A percentile compares a stretch with the other conserved stretches of the same genome.
phyloP scores from a whole-genome alignment of 208 protist species.

The Trypanosoma caninum region DNA sequence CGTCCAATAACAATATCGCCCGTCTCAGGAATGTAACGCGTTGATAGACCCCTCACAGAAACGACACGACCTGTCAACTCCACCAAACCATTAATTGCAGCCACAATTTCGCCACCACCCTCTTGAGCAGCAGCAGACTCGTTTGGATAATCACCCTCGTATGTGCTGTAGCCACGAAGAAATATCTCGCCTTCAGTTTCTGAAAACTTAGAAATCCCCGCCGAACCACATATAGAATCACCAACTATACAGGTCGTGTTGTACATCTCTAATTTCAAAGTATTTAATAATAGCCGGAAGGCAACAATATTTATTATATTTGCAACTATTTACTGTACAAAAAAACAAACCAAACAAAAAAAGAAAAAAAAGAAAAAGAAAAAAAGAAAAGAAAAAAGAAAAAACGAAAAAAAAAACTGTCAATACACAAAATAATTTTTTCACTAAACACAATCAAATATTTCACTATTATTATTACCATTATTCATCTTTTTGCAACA shows the following conservation, averaged over 20 bases:
- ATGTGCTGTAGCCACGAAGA: conserved; percentile 80
- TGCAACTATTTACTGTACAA: no score
- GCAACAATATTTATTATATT: neutral
- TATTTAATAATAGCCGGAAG: no score
- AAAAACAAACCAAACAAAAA: conserved; percentile 16
- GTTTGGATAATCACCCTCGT: conserved; percentile 49
- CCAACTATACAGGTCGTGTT: conserved; percentile 55
- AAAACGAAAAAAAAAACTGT: conserved; percentile 9
- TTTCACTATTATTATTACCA: no score
- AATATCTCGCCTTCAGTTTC: conserved; percentile 46
- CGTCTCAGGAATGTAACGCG: conserved; percentile 93
- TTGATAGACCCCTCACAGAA: conserved; percentile 65
- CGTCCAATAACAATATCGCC: conserved; percentile 97
- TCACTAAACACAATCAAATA: conserved; percentile 2
- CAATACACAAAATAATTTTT: conserved; percentile 8
- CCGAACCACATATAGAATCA: conserved; percentile 76
- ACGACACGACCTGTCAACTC: conserved; percentile 85
- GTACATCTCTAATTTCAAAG: conserved; percentile 18
- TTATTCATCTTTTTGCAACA: no score
- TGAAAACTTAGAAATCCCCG: conserved; percentile 28
- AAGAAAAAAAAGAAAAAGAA: conserved; percentile 8
- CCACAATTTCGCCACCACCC: conserved; percentile 77
- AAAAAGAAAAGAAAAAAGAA: conserved; percentile 12
- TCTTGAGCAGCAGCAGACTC: conserved; percentile 41
- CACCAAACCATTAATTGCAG: conserved; percentile 74